Conservation (phyloP, 768 basidiomycete species). For the Coprinopsis sp. region DNA sequence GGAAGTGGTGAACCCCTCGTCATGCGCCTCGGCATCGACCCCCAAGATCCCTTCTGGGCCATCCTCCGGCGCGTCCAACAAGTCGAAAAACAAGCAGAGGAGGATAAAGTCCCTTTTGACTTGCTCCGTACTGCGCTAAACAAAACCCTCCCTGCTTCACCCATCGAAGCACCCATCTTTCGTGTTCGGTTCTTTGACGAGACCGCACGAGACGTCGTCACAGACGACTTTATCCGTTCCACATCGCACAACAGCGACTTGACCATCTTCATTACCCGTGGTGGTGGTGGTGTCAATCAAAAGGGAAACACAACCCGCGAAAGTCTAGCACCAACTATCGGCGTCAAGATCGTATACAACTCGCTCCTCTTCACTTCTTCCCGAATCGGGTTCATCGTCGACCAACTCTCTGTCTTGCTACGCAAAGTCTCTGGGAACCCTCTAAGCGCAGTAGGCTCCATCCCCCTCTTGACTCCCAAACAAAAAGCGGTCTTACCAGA, state of each 20-base stretch:
- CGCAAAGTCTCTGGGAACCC: conserved; percentile 68
- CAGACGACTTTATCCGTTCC: conserved; percentile 68
- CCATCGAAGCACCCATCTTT: conserved; percentile 67
- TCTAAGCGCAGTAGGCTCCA: conserved; percentile 65
- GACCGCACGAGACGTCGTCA: conserved; percentile 61
- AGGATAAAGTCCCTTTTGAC: conserved; percentile 80
- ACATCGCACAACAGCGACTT: conserved; percentile 89
- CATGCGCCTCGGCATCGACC: conserved; percentile 77
- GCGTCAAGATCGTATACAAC: conserved; percentile 88
- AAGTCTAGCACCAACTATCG: conserved; percentile 68
- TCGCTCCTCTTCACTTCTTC: conserved; percentile 83
- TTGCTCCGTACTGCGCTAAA: conserved; percentile 63
- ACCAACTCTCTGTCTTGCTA: conserved; percentile 79
- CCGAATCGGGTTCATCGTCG: conserved; percentile 74
- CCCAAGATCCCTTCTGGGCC: conserved; percentile 84
- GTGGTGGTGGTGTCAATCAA: too few relatives aligned
- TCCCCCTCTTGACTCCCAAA: conserved; percentile 70
- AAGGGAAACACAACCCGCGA: conserved; percentile 62
- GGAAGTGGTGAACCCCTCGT: conserved; percentile 74
- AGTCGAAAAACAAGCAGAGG: conserved; percentile 77
- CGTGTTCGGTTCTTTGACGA: conserved; percentile 97
- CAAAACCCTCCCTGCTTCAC: conserved; percentile 59
- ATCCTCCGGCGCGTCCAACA: conserved; percentile 83
- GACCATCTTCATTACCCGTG: conserved; percentile 84
- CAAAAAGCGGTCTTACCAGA: conserved; percentile 74